A percentile compares a stretch with the other conserved stretches of the same genome.
Evolutionary conservation across 1,284 basidiomycete species (phyloP).

Genomic region (Phenoliferia sp.): DNA sequence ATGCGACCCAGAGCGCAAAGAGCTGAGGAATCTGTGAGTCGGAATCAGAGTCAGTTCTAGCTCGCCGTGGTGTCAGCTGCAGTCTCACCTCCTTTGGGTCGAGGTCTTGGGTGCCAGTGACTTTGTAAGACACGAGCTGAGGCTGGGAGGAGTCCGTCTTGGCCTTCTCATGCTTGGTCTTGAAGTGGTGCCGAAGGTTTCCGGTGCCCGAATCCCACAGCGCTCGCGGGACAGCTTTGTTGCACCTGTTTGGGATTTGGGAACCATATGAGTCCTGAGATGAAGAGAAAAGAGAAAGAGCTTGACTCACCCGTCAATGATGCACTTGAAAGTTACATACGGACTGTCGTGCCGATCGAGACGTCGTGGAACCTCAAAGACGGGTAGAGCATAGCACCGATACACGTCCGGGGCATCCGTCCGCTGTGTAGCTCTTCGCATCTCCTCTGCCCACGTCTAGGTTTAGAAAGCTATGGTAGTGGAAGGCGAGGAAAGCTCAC

Average conservation of each 20-base stretch:
- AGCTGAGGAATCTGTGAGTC: not conserved
- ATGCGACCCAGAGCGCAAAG: not conserved
- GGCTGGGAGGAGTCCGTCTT: not conserved
- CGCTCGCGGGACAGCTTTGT: not conserved
- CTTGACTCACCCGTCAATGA: not conserved
- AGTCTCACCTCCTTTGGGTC: not conserved
- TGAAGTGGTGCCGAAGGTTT: not conserved
- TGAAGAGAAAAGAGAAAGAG: not conserved
- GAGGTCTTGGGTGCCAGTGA: not conserved
- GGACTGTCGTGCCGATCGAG: not conserved
- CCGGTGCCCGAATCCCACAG: not conserved
- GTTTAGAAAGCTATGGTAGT: too few species aligned
- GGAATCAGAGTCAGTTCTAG: not conserved
- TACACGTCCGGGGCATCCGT: not conserved
- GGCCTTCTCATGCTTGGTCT: not conserved
- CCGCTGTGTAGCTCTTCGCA: not conserved
- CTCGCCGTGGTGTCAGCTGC: not conserved
- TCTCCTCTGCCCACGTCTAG: not conserved
- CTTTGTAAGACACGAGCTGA: not conserved
- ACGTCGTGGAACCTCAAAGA: not conserved
- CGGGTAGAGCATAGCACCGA: not conserved
- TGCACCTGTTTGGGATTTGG: not conserved
- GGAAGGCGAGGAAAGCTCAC: too few species aligned
- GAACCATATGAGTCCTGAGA: not conserved
- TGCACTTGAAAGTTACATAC: not conserved